Evolutionary conservation across 306 rosid species (phyloP), one percentile per base, ranked within the genome.

Genomic region (Vigna trinervia): DNA sequence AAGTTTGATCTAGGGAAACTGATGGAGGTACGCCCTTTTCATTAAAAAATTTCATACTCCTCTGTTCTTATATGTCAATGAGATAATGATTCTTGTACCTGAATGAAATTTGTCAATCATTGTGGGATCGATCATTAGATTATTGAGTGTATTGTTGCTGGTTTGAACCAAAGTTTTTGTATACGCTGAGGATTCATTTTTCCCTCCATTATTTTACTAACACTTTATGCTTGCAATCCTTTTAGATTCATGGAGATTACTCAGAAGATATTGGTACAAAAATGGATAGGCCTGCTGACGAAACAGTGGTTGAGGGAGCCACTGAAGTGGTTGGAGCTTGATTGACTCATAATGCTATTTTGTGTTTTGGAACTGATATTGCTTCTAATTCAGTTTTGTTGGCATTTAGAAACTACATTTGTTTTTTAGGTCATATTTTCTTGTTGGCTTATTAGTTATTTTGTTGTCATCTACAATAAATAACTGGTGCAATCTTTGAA

Each of bases 1-100:
- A 95, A 95, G 78, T 95, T 92, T 67, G 97, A 94, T 84, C 96
- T 94, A 34, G 94, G 95, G 39, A 94, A 90, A 85, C 73, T 95
- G 74, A 95, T 95, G 99, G 99, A 95, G 96, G 99, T 88, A 83
- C 68, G 13, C 11, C 45, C 6, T 45, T 12, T 52, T 12, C 14
- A 4, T 6, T 60, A 6, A 1, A 11, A 14, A 23, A 12, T 9
- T 3, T 8, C 15, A 28, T 50, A 3, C 5, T 8, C 2, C 11
- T 3, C 1, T 13, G 5, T 0, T 12, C 10, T 41, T 41, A 32
- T 45, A 17, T 64, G 50, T 45, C 6, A 45, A 45, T 19, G 15
- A 20, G 43, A 17, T 43, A 41, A 41, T 41, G 46, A 41, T 41
- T 41, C 46, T 9, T 41, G 46, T 41, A 41, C 12, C 4, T 39